phyloP scores from a whole-genome alignment of 2,329 filamentous ascomycete species.

The Diplodia corticola region DNA sequence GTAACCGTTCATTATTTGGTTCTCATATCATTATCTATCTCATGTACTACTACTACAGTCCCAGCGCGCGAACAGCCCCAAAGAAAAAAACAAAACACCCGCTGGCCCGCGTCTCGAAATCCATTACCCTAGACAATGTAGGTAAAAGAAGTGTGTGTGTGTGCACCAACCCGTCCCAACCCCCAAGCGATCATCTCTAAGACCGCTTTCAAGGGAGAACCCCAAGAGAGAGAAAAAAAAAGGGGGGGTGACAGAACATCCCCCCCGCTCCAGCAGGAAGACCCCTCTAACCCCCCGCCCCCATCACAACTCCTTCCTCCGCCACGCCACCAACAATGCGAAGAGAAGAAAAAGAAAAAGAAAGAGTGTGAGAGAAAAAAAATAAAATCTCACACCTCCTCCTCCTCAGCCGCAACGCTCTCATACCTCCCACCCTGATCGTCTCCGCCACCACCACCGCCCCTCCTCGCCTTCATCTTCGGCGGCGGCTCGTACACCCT shows the following conservation, averaged over 20 bases:
- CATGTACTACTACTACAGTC: not conserved
- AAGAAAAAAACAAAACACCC: not conserved
- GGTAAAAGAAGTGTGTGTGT: not conserved
- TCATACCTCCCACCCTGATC: slow-evolving; percentile 20
- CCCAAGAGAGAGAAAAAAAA: not conserved
- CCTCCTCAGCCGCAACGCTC: slow-evolving; percentile 22
- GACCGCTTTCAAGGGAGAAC: not conserved
- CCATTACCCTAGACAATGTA: not conserved
- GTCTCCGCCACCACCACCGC: not conserved
- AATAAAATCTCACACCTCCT: not conserved
- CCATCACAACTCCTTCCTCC: too few species aligned
- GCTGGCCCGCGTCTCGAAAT: not conserved
- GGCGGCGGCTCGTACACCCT: slow-evolving; percentile 83
- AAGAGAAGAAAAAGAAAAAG: not conserved
- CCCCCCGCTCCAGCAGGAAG: not conserved
- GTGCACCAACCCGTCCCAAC: not conserved
- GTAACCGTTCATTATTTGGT: not conserved
- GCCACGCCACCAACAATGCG: not conserved
- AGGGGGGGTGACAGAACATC: too few species aligned
- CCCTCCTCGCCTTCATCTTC: slow-evolving; percentile 59
- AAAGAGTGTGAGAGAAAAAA: too few species aligned
- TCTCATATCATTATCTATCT: not conserved
- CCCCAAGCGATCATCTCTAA: not conserved
- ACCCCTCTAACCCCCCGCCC: not conserved
- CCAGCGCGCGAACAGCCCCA: not conserved